Evolutionary conservation across 805 yeast species (phyloP).

Genomic region (Wickerhamomyces sydowiorum): DNA sequence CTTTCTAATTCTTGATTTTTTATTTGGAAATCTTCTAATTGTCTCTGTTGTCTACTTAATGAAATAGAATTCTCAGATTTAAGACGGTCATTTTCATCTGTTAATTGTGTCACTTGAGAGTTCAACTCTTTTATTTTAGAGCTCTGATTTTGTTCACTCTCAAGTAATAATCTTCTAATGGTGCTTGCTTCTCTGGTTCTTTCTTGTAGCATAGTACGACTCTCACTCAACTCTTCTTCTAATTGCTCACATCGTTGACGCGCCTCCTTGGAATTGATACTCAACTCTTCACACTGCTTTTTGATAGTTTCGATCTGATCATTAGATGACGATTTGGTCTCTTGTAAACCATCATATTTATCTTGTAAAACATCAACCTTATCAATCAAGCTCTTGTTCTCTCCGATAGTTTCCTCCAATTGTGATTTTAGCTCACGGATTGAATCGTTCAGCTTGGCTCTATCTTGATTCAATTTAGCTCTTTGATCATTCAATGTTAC

Average conservation of each 20-base stretch:
- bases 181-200: conserved; percentile 74
- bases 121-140: conserved; percentile 48
- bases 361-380: conserved; percentile 31
- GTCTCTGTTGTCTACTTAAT: conserved; percentile 55
- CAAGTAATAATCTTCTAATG: conserved; percentile 62
- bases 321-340: conserved; percentile 27
- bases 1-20: conserved; percentile 36
- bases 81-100: conserved; percentile 56
- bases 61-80: conserved; percentile 47
- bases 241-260: conserved; percentile 54
- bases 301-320: conserved; percentile 45
- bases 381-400: conserved; percentile 37
- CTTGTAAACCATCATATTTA: conserved; percentile 31
- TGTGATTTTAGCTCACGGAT: conserved; percentile 31
- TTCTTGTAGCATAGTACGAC: conserved; percentile 68
- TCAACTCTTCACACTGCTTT: conserved; percentile 68
- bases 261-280: conserved; percentile 62
- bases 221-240: conserved; percentile 79
- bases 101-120: conserved; percentile 40
- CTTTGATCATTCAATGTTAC: conserved; percentile 28
- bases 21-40: conserved; percentile 54
- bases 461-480: conserved; percentile 30
- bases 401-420: conserved; percentile 30
- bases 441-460: conserved; percentile 28
- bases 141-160: conserved; percentile 56